phyloP scores from a whole-genome alignment of 768 basidiomycete genomes.

The Trametes maxima region DNA sequence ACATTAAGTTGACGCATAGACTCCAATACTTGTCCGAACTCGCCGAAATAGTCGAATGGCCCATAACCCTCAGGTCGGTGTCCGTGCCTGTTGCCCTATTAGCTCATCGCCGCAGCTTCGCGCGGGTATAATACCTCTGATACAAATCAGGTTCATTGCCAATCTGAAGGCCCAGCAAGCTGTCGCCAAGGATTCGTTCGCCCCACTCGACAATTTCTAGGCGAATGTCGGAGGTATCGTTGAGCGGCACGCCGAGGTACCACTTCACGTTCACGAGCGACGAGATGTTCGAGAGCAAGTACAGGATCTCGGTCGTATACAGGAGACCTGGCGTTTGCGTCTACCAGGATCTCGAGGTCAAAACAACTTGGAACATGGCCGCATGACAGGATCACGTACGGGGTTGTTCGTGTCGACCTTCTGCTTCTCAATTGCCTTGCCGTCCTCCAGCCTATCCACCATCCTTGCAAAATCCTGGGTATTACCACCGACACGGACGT shows the following conservation, averaged over 20 bases:
- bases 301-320: slow-evolving; percentile 52
- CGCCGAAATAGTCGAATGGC: slow-evolving; percentile 35
- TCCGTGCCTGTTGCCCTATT: slow-evolving; percentile 32
- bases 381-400: slow-evolving; percentile 31
- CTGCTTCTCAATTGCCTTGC: slow-evolving; percentile 54
- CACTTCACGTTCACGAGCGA: slow-evolving; percentile 47
- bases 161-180: slow-evolving; percentile 49
- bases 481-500: slow-evolving; percentile 77
- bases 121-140: slow-evolving; percentile 43
- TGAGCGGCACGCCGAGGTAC: slow-evolving; percentile 44
- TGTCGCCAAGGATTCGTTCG: slow-evolving; percentile 44
- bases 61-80: slow-evolving; percentile 39
- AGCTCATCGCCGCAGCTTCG: neutral
- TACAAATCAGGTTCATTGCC: slow-evolving; percentile 64
- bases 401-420: slow-evolving; percentile 38
- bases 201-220: slow-evolving; percentile 43
- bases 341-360: slow-evolving; percentile 34
- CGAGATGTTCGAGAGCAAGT: slow-evolving; percentile 50
- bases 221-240: slow-evolving; percentile 32
- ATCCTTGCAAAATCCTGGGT: slow-evolving; percentile 67
- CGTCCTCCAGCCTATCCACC: slow-evolving; percentile 51
- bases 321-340: slow-evolving; percentile 56
- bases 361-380: slow-evolving; percentile 16
- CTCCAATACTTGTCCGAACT: slow-evolving; percentile 32
- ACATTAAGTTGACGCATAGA: slow-evolving; percentile 30